Conservation (phyloP, 73 alveolate species). For the Tetrahymena thermophila region DNA sequence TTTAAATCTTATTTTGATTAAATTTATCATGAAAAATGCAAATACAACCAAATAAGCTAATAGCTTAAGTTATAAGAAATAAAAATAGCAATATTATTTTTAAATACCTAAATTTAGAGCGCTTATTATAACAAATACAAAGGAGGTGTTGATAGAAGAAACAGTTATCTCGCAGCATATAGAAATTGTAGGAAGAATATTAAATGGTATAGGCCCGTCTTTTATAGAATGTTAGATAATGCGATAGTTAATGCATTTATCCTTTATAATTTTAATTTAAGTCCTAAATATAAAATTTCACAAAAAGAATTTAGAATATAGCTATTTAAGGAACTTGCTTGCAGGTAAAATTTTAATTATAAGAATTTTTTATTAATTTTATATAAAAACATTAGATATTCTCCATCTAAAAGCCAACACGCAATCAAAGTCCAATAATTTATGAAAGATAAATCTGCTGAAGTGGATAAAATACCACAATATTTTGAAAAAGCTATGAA, state of each 20-base stretch:
- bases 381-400: neutral
- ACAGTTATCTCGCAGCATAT: conserved; percentile 18
- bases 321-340: conserved; percentile 19
- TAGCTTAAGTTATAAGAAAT: neutral
- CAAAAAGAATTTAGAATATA: conserved; percentile 33
- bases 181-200: conserved; percentile 16
- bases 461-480: neutral
- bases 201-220: conserved; percentile 32
- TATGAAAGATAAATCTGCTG: neutral
- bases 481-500: neutral
- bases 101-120: neutral
- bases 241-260: conserved; percentile 36
- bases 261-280: conserved; percentile 16
- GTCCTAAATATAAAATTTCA: conserved; percentile 1
- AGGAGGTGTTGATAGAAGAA: conserved; percentile 50
- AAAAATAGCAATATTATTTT: too few species aligned
- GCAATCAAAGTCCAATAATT: neutral
- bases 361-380: neutral
- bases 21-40: neutral
- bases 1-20: too few species aligned
- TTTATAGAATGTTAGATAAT: conserved; percentile 31
- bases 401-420: neutral
- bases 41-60: neutral
- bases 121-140: conserved; percentile 36
- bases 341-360: conserved; percentile 4